Evolutionary conservation across 306 rosid species (phyloP).

Genomic region (Rosa chinensis): DNA sequence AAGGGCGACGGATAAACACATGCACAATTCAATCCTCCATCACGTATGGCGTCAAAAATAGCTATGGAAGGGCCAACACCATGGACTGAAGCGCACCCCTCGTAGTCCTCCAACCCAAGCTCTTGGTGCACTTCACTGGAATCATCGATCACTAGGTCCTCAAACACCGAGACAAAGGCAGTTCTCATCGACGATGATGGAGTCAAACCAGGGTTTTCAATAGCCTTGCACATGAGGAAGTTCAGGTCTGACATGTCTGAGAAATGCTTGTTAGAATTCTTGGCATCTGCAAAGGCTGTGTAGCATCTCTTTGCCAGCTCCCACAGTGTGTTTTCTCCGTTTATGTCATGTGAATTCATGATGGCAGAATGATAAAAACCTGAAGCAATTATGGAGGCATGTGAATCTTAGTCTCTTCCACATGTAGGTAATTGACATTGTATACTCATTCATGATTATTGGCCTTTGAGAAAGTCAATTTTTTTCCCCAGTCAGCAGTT

Average conservation of each 20-base stretch:
- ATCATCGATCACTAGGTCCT: conserved; percentile 57
- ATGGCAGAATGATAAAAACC: conserved; percentile 96
- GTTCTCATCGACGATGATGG: conserved; percentile 75
- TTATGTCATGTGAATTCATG: conserved; percentile 72
- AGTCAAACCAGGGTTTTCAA: conserved; percentile 81
- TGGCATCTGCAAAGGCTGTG: conserved; percentile 50
- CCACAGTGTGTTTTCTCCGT: conserved; percentile 61
- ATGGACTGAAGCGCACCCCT: conserved; percentile 75
- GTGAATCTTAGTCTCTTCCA: not conserved
- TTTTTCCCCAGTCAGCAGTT: not conserved
- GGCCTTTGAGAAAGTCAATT: not conserved
- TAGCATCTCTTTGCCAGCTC: conserved; percentile 72
- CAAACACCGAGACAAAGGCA: conserved; percentile 75
- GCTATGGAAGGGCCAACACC: conserved; percentile 93
- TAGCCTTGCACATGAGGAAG: conserved; percentile 89
- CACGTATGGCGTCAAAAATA: conserved; percentile 62
- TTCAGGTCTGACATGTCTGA: conserved; percentile 91
- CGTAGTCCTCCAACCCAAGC: conserved; percentile 71
- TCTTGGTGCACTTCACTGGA: conserved; percentile 32
- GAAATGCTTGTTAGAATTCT: conserved; percentile 79
- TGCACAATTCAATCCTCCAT: conserved; percentile 65
- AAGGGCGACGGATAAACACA: conserved; percentile 77
- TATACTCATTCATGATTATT: conserved; percentile 1
- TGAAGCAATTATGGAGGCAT: conserved; percentile 17
- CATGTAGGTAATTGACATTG: not conserved